Base-by-base conservation (phyloP, 1,284 basidiomycete species). In the Mrakiaceae sp. region DNA sequence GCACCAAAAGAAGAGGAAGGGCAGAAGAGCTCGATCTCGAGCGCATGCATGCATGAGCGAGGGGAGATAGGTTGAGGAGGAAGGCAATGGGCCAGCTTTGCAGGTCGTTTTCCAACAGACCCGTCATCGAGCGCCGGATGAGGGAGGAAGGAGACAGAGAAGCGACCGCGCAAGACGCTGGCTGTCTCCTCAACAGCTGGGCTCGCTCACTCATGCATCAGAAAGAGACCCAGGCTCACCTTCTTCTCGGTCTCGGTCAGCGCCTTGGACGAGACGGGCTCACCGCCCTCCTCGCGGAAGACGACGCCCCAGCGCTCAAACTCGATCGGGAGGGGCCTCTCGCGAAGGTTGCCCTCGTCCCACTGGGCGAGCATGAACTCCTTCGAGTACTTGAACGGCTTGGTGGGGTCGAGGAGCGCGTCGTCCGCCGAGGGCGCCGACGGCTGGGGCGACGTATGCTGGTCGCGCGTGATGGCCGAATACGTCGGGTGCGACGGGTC, bases 241-340 rank as follows among this genome's bases (percentile, higher is more conserved):
- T 90, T 93, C 80, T 87, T 90, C 80, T 94, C 90, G n/a, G 78
- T 78, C 66, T 91, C 89, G 64, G 79, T 79, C 81, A 88, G 82
- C 70, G 92, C 90, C 69, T 85, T 85, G 71, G 90, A 73, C 56
- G 83, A 83, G 53, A 86, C 77, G n/a, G 90, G 90, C 66, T 88
- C 86, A 64, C 75, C 81, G 48, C 82, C 83, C 42, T 81, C 77
- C 72, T 90, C 87, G 69, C 86, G 83, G 44, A 92, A 88, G 69
- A 93, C 84, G 60, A 90, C 88, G 61, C 87, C 87, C 82, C 87
- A 90, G 68, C 84, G 81, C 75, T 90, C 88, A 6, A 92, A 87
- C 76, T 93, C 90, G 60, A 91, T 80, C 51, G 88, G 89, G 42
- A 90, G 80, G 55, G 83, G 83, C 66, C 83, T 51, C 81, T 74